phyloP scores from a whole-genome alignment of 2,329 filamentous ascomycete genomes.

The Aspergillaceae sp. region DNA sequence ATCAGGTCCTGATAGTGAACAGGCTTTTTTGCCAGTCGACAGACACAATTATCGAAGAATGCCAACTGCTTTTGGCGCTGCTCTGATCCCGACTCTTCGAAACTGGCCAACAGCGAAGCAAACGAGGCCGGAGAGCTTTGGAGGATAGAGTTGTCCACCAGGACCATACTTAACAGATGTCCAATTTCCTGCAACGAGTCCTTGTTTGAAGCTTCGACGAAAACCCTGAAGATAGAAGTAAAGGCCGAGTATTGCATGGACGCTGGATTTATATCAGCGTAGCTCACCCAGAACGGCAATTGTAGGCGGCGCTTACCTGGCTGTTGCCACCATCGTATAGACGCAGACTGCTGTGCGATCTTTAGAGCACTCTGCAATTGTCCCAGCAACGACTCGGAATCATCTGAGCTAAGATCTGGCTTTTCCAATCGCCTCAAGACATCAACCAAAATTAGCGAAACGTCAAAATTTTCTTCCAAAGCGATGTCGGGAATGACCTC shows the following conservation, averaged over 20 bases:
- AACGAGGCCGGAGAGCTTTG: constrained; percentile 25
- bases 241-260: constrained; percentile 36
- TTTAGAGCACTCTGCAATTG: constrained; percentile 74
- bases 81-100: constrained; percentile 25
- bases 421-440: constrained; percentile 56
- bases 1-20: constrained; percentile 65
- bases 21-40: constrained; percentile 64
- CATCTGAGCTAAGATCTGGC: constrained; percentile 34
- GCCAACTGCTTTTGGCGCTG: constrained; percentile 43
- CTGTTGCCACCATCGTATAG: constrained; percentile 86
- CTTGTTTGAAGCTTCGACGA: constrained; percentile 22
- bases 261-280: constrained; percentile 10
- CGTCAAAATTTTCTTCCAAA: constrained; percentile 77
- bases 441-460: constrained; percentile 65
- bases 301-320: constrained; percentile 35
- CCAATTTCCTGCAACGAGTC: constrained; percentile 27
- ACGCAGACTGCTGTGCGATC: constrained; percentile 70
- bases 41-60: constrained; percentile 77
- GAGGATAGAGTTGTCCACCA: constrained; percentile 32
- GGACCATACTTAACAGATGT: constrained; percentile 24
- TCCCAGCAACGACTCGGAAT: constrained; percentile 53
- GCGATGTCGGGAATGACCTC: constrained; percentile 70
- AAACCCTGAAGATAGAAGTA: constrained; percentile 33
- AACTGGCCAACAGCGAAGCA: constrained; percentile 29
- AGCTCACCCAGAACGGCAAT: neutral